These are phyloP conservation scores for Blastocystis sp. DNA, from an alignment of 352 stramenopile species.

Conservation along the genomic window DNA sequence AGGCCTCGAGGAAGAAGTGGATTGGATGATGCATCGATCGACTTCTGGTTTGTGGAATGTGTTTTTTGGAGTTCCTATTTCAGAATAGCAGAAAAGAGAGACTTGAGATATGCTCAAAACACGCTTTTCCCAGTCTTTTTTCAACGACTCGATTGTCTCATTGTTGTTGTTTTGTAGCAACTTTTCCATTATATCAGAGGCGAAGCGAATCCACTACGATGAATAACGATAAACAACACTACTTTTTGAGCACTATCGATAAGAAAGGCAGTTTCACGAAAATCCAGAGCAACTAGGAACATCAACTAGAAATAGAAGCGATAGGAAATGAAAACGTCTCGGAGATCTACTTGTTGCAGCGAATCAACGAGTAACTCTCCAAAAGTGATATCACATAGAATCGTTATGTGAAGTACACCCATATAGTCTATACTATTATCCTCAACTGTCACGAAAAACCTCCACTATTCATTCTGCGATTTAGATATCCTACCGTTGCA, in stretches of 20 bases:
- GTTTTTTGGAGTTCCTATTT: not conserved
- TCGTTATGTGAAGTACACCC: not conserved
- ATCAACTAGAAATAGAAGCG: not conserved
- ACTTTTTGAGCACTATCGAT: not conserved
- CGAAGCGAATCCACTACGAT: not conserved
- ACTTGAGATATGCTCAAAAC: not conserved
- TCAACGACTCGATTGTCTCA: not conserved
- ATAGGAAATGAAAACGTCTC: not conserved
- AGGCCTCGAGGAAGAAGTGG: constrained; percentile 15
- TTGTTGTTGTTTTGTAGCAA: not conserved
- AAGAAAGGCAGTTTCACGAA: not conserved
- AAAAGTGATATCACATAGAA: not conserved
- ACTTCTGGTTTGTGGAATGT: not conserved
- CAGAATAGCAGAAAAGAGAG: not conserved
- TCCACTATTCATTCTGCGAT: not conserved
- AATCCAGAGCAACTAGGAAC: constrained; percentile 17
- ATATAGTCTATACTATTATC: not conserved
- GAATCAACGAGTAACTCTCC: not conserved
- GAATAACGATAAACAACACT: not conserved
- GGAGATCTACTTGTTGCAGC: not conserved
- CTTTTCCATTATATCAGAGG: not conserved
- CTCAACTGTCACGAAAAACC: not conserved
- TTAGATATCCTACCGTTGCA: constrained; percentile 16
- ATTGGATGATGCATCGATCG: not conserved
- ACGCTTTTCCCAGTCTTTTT: not conserved